A percentile compares a stretch with the other conserved stretches of the same genome.
Evolutionary conservation across 805 yeast species (phyloP).

Genomic region (Candida verbasci): DNA sequence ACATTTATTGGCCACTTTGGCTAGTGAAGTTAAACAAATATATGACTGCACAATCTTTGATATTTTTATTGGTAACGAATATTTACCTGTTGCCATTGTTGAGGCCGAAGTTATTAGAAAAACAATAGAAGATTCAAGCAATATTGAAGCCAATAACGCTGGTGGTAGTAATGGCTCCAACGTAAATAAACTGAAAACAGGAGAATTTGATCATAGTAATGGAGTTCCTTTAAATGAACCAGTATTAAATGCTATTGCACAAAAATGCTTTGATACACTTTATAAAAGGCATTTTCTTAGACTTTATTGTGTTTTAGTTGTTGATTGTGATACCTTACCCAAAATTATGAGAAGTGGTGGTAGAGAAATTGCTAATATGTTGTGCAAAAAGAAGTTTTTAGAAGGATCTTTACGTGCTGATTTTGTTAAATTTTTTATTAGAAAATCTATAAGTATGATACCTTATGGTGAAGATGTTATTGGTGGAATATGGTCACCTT

Average conservation of each 20-base stretch:
- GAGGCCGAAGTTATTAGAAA: slow-evolving; percentile 56
- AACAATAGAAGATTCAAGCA: slow-evolving; percentile 24
- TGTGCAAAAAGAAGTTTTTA: slow-evolving; percentile 69
- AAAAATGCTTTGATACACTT: slow-evolving; percentile 39
- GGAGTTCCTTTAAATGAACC: slow-evolving; percentile 41
- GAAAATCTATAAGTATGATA: slow-evolving; percentile 57
- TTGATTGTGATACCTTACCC: slow-evolving; percentile 78
- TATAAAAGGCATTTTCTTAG: slow-evolving; percentile 61
- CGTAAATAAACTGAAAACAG: slow-evolving; percentile 10
- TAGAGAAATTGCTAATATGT: slow-evolving; percentile 87
- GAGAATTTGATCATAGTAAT: slow-evolving; percentile 19
- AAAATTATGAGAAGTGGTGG: slow-evolving; percentile 82
- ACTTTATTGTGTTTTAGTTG: slow-evolving; percentile 75
- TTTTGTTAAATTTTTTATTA: slow-evolving; percentile 74
- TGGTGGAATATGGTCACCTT: slow-evolving; percentile 84
- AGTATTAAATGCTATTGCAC: slow-evolving; percentile 39
- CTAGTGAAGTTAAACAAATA: slow-evolving; percentile 72
- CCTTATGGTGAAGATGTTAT: slow-evolving; percentile 71
- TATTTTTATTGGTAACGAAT: slow-evolving; percentile 70
- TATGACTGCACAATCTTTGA: slow-evolving; percentile 93
- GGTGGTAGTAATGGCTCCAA: slow-evolving; percentile 8
- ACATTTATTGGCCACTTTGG: slow-evolving; percentile 80
- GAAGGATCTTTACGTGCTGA: slow-evolving; percentile 77
- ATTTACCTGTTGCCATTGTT: slow-evolving; percentile 77
- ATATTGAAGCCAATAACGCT: slow-evolving; percentile 10